phyloP scores from a whole-genome alignment of 192 early-diverging fungal species.

The Podochytrium sp. region DNA sequence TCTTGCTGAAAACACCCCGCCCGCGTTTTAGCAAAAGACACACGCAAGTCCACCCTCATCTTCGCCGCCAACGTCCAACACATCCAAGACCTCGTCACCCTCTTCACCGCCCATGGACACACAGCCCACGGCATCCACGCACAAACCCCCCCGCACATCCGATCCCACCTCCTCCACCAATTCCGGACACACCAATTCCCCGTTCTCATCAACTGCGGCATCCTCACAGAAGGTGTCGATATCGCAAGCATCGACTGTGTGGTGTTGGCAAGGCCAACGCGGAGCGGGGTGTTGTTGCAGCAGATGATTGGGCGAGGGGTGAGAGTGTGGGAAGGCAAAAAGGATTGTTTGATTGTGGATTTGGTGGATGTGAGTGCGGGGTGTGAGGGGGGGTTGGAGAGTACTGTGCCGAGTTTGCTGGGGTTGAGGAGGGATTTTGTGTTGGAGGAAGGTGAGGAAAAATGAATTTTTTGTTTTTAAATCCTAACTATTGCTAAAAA shows the following conservation, averaged over 20 bases:
- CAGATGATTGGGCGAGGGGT: conserved; percentile 97
- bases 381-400: conserved; percentile 43
- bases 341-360: conserved; percentile 82
- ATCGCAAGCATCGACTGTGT: conserved; percentile 90
- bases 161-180: conserved; percentile 60
- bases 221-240: conserved; percentile 75
- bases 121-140: conserved; percentile 54
- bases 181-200: conserved; percentile 68
- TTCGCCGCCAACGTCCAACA: conserved; percentile 90
- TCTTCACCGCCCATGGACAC: conserved; percentile 55
- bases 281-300: conserved; percentile 81
- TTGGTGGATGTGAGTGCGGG: conserved; percentile 75
- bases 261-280: conserved; percentile 84
- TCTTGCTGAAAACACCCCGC: too few relatives aligned
- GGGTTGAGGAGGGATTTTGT: conserved; percentile 67
- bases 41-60: conserved; percentile 72
- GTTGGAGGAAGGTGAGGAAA: conserved; percentile 2
- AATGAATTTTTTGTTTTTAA: conserved; percentile 1
- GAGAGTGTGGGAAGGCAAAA: conserved; percentile 64
- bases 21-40: neutral
- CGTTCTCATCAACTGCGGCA: conserved; percentile 88
- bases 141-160: conserved; percentile 53
- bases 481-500: neutral
- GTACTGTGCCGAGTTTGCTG: conserved; percentile 79
- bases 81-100: conserved; percentile 56